Conservation (phyloP, 352 stramenopile genomes). For the Pilasporangium apinafurcum region DNA sequence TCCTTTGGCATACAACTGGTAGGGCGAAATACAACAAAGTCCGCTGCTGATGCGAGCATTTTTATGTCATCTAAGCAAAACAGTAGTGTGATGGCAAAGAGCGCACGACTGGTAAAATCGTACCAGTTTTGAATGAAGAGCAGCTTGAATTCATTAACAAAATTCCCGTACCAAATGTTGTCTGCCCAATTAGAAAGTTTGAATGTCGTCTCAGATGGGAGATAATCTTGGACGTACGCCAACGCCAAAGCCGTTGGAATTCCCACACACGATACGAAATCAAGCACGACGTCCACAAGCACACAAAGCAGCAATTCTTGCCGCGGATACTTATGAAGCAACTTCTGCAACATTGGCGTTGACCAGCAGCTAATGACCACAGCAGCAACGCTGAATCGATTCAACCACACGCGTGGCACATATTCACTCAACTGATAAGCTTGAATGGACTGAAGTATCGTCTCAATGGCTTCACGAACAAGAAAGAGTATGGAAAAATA, state of each 20-base stretch:
- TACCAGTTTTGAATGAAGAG: slow-evolving; percentile 11
- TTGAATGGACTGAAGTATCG: slow-evolving; percentile 13
- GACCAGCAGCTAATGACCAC: slow-evolving; percentile 31
- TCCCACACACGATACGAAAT: slow-evolving; percentile 30
- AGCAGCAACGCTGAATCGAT: slow-evolving; percentile 12
- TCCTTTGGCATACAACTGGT: background rate
- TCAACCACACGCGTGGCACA: slow-evolving; percentile 11
- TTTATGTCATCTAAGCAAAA: slow-evolving; percentile 12
- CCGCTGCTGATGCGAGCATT: slow-evolving; percentile 9
- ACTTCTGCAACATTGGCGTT: slow-evolving; percentile 17
- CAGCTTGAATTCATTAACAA: slow-evolving; percentile 40
- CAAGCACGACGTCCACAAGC: slow-evolving; percentile 17
- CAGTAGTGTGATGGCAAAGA: slow-evolving; percentile 9
- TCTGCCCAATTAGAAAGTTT: slow-evolving; percentile 23
- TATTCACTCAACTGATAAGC: slow-evolving; percentile 14
- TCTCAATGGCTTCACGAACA: slow-evolving; percentile 6
- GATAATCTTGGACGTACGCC: slow-evolving; percentile 14
- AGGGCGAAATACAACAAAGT: background rate
- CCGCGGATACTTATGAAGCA: slow-evolving; percentile 4
- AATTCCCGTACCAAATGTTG: slow-evolving; percentile 28
- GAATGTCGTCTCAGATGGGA: slow-evolving; percentile 3
- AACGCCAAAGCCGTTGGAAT: slow-evolving; percentile 12
- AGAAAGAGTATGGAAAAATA: slow-evolving; percentile 12
- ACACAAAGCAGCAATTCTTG: slow-evolving; percentile 24
- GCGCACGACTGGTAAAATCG: slow-evolving; percentile 12